Base-by-base conservation (phyloP, 495 filamentous ascomycete species). In the Darksidea phi region DNA sequence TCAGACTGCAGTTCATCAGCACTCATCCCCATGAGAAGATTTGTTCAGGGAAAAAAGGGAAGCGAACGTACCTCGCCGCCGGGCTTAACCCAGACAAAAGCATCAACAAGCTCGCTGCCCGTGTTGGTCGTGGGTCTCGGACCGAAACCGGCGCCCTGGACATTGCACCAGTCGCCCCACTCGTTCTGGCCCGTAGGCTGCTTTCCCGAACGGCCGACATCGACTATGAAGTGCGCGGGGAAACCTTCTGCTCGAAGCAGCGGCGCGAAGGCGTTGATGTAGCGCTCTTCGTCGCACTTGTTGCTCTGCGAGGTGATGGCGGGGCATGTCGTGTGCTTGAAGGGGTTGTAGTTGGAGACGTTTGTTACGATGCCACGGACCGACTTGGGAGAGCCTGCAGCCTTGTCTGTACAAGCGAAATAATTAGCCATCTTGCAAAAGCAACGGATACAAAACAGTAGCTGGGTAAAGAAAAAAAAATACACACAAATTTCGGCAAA, bases 91-190 rank as follows among this genome's bases (percentile, higher is more conserved):
- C 88, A 91, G 70, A 89, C 86, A 74, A 91, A 89, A 45, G 88
- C 85, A 72, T 91, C 87, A 48, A 81, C 78, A 18, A 88, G 79
- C 25, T 76, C 67, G 69, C 80, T 69, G 51, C 82, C 83, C 6
- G 87, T 88, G 59, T 79, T 67, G 26, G 84, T 79, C 2, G 84
- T 85, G 0, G 84, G 84, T 54, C 84, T 84, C 36, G 80, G 77
- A 71, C 88, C 88, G 70, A 91, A 90, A 23, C 88, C 88, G 46
- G 87, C 83, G 61, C 80, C 83, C 58, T 81, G 81, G 67, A 87
- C 82, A 71, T 92, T 92, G 80, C 88, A 91, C 88, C 89, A 93
- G 78, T 91, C 82, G 67, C 88, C 88, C 86, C 88, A 82, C 23
- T 72, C 79, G 57, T 81, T 83, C 76, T 45, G 32, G n/a, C 71